phyloP scores from a whole-genome alignment of 192 early-diverging fungal genomes.

The Coemansia sp. region DNA sequence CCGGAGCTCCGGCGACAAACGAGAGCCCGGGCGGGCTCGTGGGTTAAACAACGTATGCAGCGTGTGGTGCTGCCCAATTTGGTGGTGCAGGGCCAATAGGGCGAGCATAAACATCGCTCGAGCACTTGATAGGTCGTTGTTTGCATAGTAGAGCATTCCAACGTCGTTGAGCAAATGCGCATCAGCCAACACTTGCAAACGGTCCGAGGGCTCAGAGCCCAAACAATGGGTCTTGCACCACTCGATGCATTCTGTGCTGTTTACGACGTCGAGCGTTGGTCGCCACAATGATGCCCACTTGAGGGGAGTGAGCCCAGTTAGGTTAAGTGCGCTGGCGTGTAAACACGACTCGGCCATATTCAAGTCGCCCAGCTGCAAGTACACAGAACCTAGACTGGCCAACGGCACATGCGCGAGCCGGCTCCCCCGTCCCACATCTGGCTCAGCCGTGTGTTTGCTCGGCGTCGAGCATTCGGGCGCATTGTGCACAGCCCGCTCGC shows the following conservation, averaged over 20 bases:
- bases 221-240: conserved; percentile 29
- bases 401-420: conserved; percentile 48
- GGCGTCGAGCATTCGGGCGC: conserved; percentile 16
- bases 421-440: conserved; percentile 23
- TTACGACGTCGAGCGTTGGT: conserved; percentile 12
- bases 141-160: conserved; percentile 41
- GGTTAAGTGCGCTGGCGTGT: conserved; percentile 44
- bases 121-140: conserved; percentile 16
- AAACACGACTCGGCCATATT: conserved; percentile 53
- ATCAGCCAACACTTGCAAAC: too few species aligned
- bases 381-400: conserved; percentile 48
- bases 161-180: conserved; percentile 49
- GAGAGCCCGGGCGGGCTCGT: not conserved
- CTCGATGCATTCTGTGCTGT: conserved; percentile 8
- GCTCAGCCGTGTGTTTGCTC: not conserved
- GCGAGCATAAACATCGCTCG: conserved; percentile 26
- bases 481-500: conserved; percentile 40
- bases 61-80: conserved; percentile 9
- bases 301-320: conserved; percentile 26
- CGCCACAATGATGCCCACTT: conserved; percentile 35
- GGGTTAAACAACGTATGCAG: conserved; percentile 19
- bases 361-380: conserved; percentile 50
- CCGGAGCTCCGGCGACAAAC: conserved; percentile 4
- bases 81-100: conserved; percentile 1
- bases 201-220: too few species aligned